These are phyloP conservation scores for Macrocystidia cucumis DNA, from an alignment of 1,284 basidiomycete genomes.

Conservation along the genomic window DNA sequence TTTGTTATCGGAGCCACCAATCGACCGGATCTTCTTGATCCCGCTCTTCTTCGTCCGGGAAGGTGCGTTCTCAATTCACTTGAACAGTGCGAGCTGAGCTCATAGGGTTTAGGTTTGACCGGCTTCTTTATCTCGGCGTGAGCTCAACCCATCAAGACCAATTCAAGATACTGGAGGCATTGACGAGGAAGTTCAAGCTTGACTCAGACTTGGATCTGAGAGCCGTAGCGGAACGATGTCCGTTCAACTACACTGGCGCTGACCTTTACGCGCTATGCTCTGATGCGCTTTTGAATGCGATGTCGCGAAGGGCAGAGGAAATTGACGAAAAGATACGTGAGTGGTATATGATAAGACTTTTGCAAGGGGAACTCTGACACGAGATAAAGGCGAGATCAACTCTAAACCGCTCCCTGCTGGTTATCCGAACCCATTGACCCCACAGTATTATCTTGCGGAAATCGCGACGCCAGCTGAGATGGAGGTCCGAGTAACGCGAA, in stretches of 20 bases:
- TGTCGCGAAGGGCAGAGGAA: slow-evolving; percentile 81
- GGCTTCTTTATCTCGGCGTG: slow-evolving; percentile 95
- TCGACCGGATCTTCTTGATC: slow-evolving; percentile 90
- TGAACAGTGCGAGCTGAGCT: slow-evolving; percentile 4
- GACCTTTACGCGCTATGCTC: slow-evolving; percentile 98
- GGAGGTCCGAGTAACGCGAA: slow-evolving; percentile 64
- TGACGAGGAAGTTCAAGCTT: slow-evolving; percentile 90
- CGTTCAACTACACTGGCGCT: slow-evolving; percentile 94
- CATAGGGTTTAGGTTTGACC: slow-evolving; percentile 71
- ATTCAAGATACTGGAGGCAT: slow-evolving; percentile 80
- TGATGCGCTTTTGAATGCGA: slow-evolving; percentile 93
- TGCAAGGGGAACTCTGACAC: neutral
- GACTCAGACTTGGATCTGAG: slow-evolving; percentile 64
- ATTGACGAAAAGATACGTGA: slow-evolving; percentile 69
- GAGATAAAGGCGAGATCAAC: neutral
- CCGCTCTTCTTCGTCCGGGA: slow-evolving; percentile 89
- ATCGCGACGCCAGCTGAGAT: slow-evolving; percentile 72
- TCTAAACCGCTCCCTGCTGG: slow-evolving; percentile 17
- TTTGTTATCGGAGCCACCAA: slow-evolving; percentile 99
- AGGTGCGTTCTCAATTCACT: slow-evolving; percentile 36
- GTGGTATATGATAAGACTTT: neutral
- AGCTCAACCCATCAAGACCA: slow-evolving; percentile 86
- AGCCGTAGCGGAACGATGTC: slow-evolving; percentile 68
- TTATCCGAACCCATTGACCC: slow-evolving; percentile 72
- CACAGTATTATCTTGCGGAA: slow-evolving; percentile 91